These are phyloP conservation scores for Monoraphidium neglectum DNA, from an alignment of 139 green algal species.

Conservation along the genomic window DNA sequence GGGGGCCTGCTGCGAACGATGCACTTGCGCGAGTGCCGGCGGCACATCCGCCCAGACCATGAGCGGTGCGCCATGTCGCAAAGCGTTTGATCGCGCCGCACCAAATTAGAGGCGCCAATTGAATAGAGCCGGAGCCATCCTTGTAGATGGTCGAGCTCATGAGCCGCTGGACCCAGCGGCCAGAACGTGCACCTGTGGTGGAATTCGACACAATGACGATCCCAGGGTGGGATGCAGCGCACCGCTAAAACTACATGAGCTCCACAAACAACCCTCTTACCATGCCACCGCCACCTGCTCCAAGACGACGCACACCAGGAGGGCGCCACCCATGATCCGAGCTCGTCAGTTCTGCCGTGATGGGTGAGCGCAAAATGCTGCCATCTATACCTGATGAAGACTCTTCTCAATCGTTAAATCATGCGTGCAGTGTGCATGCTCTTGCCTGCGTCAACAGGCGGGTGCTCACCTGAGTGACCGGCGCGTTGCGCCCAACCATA, in stretches of 20 bases:
- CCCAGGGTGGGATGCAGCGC: not conserved
- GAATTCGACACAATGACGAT: not conserved
- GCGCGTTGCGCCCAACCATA: too few relatives aligned
- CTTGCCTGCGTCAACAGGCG: too few relatives aligned
- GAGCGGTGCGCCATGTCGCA: too few relatives aligned
- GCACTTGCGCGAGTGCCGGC: not conserved
- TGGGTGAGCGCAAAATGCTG: too few relatives aligned
- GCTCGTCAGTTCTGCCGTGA: too few relatives aligned
- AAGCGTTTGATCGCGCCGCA: not conserved
- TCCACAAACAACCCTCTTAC: not conserved
- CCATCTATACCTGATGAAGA: too few relatives aligned
- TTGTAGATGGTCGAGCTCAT: not conserved
- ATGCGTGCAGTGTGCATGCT: too few relatives aligned
- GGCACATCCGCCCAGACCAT: constrained; percentile 17
- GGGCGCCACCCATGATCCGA: too few relatives aligned
- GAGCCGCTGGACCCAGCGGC: constrained; percentile 35
- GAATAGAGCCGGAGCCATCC: constrained; percentile 38
- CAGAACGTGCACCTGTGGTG: constrained; percentile 36
- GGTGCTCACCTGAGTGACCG: too few relatives aligned
- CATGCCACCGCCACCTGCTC: not conserved
- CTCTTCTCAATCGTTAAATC: too few relatives aligned
- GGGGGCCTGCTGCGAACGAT: not conserved
- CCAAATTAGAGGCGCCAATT: constrained; percentile 52
- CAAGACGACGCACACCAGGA: not conserved
- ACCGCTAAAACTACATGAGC: not conserved